Conservation (phyloP, 495 filamentous ascomycete species). For the Talaromyces liani region DNA sequence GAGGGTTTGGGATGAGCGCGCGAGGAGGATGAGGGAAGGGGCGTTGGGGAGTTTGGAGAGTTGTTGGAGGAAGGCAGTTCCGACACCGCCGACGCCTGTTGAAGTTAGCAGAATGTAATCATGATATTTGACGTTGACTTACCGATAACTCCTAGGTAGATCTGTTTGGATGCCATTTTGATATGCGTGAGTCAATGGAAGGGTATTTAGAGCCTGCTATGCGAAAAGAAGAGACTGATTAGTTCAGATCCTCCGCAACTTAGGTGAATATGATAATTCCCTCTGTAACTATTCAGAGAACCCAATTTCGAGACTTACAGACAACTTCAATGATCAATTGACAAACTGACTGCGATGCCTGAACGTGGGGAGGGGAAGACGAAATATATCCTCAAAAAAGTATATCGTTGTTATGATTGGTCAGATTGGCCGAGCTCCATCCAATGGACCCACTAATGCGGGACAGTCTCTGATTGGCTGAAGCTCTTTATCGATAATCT, state of each 20-base stretch:
- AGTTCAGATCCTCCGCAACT: not conserved
- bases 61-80: slow-evolving; percentile 82
- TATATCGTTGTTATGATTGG: not conserved
- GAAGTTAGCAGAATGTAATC: not conserved
- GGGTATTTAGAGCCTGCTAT: not conserved
- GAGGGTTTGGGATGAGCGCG: slow-evolving; percentile 71
- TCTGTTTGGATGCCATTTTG: slow-evolving; percentile 30
- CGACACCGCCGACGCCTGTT: slow-evolving; percentile 85
- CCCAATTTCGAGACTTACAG: not conserved
- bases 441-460: not conserved
- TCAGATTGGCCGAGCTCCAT: not conserved
- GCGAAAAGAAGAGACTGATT: not conserved
- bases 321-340: not conserved
- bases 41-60: slow-evolving; percentile 55
- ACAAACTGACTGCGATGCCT: not conserved
- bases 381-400: not conserved
- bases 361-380: not conserved
- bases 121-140: slow-evolving; percentile 4
- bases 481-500: not conserved
- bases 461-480: slow-evolving; percentile 4
- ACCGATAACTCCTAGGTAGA: slow-evolving; percentile 44
- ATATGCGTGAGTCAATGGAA: not conserved
- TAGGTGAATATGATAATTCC: not conserved
- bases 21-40: slow-evolving; percentile 70
- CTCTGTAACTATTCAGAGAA: not conserved